Evolutionary conservation across 1,284 basidiomycete genomes (phyloP).

Genomic region (Mycena sp.): DNA sequence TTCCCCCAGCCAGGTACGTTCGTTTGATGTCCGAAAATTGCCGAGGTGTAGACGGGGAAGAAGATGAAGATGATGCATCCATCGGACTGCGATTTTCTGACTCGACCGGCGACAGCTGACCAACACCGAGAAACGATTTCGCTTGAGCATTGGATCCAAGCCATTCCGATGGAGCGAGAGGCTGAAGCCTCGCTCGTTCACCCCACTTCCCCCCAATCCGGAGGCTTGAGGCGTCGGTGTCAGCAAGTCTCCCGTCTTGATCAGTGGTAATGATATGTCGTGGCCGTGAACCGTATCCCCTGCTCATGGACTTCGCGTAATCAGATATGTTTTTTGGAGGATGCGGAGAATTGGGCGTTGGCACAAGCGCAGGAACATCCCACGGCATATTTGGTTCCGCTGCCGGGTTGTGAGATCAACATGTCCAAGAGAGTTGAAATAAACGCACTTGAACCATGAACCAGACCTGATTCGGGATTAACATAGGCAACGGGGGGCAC

Average conservation of each 20-base stretch:
- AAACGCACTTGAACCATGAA: slow-evolving; percentile 8
- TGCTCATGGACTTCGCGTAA: background rate
- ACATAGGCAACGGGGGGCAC: background rate
- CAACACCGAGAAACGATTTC: background rate
- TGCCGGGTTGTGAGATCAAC: slow-evolving; percentile 5
- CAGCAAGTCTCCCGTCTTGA: background rate
- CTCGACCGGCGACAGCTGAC: slow-evolving; percentile 6
- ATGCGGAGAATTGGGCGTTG: background rate
- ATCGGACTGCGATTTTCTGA: slow-evolving; percentile 15
- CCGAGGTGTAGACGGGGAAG: slow-evolving; percentile 24
- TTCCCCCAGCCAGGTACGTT: slow-evolving; percentile 4
- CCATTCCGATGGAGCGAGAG: slow-evolving; percentile 25
- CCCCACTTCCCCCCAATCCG: slow-evolving; percentile 4
- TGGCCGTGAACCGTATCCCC: background rate
- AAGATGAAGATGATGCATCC: background rate
- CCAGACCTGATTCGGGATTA: slow-evolving; percentile 2
- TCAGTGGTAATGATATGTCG: slow-evolving; percentile 18
- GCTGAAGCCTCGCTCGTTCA: slow-evolving; percentile 5
- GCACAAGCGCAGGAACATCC: too few species aligned
- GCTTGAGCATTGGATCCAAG: slow-evolving; percentile 12
- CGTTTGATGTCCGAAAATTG: slow-evolving; percentile 5
- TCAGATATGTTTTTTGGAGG: slow-evolving; percentile 1
- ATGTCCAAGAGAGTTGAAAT: background rate
- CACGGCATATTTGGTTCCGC: background rate
- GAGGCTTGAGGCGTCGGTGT: slow-evolving; percentile 5